Evolutionary conservation across 1,139 yeast genomes (phyloP).

Genomic region (Saccharomyces hybrid): DNA sequence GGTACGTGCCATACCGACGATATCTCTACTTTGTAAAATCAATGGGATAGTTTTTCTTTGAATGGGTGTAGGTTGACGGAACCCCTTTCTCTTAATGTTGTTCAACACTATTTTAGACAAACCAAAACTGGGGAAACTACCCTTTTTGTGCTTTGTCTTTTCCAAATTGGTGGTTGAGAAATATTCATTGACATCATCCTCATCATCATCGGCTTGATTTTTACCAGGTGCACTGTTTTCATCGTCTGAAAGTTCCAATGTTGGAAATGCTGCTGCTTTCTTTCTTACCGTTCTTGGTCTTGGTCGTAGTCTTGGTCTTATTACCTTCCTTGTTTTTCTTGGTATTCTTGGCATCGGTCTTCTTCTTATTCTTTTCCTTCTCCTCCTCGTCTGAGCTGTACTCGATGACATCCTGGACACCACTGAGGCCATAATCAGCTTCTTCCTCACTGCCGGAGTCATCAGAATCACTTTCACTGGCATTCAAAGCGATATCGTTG

Average conservation of each 20-base stretch:
- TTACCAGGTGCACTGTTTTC: conserved; percentile 36
- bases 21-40: conserved; percentile 80
- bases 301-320: conserved; percentile 8
- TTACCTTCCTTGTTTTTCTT: conserved; percentile 20
- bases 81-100: conserved; percentile 79
- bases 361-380: conserved; percentile 27
- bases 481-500: conserved; percentile 47
- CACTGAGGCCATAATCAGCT: conserved; percentile 38
- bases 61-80: conserved; percentile 92
- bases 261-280: conserved; percentile 43
- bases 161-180: conserved; percentile 38
- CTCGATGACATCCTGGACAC: conserved; percentile 52
- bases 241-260: conserved; percentile 60
- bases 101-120: conserved; percentile 61
- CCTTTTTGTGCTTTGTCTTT: conserved; percentile 58
- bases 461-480: conserved; percentile 38
- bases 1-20: conserved; percentile 98
- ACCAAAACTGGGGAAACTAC: conserved; percentile 87
- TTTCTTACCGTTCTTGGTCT: conserved; percentile 7
- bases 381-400: conserved; percentile 41
- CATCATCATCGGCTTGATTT: conserved; percentile 38
- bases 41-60: conserved; percentile 92
- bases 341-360: conserved; percentile 5
- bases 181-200: conserved; percentile 40
- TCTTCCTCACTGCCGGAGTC: conserved; percentile 34